These are phyloP conservation scores for Backusella australiensis DNA, from an alignment of 192 early-diverging fungal species.

Conservation along the genomic window DNA sequence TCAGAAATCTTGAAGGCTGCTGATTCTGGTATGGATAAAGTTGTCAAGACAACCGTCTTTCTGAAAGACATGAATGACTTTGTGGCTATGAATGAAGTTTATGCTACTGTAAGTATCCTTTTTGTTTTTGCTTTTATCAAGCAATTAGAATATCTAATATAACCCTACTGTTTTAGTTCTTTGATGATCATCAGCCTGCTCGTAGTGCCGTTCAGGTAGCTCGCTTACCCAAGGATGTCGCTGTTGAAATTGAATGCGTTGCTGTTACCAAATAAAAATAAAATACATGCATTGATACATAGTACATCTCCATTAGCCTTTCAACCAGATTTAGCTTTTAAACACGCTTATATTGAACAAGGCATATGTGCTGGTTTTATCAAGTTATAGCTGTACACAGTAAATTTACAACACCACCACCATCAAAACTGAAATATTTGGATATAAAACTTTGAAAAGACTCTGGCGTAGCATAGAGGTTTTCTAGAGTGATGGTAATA, in stretches of 20 bases:
- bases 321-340: neutral
- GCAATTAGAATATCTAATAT: neutral
- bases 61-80: constrained; percentile 92
- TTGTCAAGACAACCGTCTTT: constrained; percentile 97
- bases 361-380: too few relatives aligned
- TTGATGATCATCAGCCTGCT: constrained; percentile 65
- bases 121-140: neutral
- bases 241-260: constrained; percentile 93
- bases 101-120: constrained; percentile 55
- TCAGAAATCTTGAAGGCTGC: constrained; percentile 79
- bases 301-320: neutral
- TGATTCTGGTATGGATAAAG: constrained; percentile 75
- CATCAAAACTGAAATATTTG: too few relatives aligned
- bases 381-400: too few relatives aligned
- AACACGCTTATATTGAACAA: neutral
- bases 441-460: too few relatives aligned
- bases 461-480: too few relatives aligned
- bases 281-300: neutral
- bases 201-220: constrained; percentile 87
- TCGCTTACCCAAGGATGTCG: constrained; percentile 84
- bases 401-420: too few relatives aligned
- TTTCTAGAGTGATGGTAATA: too few relatives aligned
- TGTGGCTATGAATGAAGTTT: constrained; percentile 85
- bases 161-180: constrained; percentile 37
- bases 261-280: constrained; percentile 58